Evolutionary conservation across 2,329 filamentous ascomycete species (phyloP).

Genomic region (Ascochyta clinopodiicola): DNA sequence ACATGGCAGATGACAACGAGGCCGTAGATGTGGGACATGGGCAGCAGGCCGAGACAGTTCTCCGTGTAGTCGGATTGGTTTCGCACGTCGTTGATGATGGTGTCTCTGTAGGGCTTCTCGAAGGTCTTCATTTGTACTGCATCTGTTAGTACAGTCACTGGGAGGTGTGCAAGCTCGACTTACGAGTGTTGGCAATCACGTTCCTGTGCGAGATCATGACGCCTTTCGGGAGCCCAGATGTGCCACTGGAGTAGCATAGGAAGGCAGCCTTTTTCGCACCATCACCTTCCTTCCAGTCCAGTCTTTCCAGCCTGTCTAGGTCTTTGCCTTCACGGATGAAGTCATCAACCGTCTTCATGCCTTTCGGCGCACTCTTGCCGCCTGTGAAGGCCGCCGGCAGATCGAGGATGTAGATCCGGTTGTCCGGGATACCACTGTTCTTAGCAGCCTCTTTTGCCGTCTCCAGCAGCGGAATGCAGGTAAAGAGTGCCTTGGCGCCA

Average conservation of each 20-base stretch:
- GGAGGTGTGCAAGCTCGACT: not conserved
- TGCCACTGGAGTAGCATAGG: slow-evolving; percentile 81
- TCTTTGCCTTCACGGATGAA: slow-evolving; percentile 67
- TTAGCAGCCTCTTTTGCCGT: slow-evolving; percentile 70
- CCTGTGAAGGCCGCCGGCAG: slow-evolving; percentile 64
- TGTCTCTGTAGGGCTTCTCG: slow-evolving; percentile 56
- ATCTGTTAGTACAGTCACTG: slow-evolving; percentile 3
- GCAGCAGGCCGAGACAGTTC: slow-evolving; percentile 71
- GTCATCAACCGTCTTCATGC: slow-evolving; percentile 70
- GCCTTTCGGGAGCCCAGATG: slow-evolving; percentile 81
- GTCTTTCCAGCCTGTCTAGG: slow-evolving; percentile 60
- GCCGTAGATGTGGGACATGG: slow-evolving; percentile 83
- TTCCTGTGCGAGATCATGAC: slow-evolving; percentile 84
- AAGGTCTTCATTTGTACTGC: slow-evolving; percentile 64
- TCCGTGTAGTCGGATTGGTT: slow-evolving; percentile 57
- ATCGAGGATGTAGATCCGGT: slow-evolving; percentile 73
- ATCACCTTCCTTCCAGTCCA: slow-evolving; percentile 69
- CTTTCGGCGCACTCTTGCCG: slow-evolving; percentile 53
- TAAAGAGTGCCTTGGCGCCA: slow-evolving; percentile 73
- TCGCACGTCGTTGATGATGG: slow-evolving; percentile 37
- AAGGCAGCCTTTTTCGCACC: slow-evolving; percentile 74
- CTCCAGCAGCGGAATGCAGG: slow-evolving; percentile 70
- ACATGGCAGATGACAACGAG: slow-evolving; percentile 73
- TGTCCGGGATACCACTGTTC: slow-evolving; percentile 66
- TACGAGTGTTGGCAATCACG: slow-evolving; percentile 73